Conservation (phyloP, 75 land plant species). For the Selaginella moellendorffii region DNA sequence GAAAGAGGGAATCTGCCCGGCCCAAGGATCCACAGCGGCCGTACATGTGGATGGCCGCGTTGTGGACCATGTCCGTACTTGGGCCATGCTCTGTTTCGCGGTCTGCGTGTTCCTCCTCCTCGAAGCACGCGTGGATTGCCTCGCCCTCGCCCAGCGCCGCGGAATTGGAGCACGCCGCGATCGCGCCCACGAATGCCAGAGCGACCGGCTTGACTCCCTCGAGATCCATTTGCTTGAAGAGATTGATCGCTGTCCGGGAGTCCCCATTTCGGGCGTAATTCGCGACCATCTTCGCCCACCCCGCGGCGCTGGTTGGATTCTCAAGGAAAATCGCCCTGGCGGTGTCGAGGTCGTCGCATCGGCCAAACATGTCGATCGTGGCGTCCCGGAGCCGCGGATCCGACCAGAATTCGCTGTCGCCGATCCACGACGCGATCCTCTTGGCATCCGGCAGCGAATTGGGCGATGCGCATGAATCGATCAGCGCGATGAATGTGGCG, state of each 20-base stretch:
- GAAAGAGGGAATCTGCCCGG: neutral
- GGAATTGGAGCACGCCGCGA: neutral
- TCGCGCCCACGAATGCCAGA: neutral
- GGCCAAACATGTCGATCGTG: neutral
- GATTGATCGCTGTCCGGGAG: neutral
- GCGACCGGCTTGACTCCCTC: neutral
- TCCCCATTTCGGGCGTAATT: neutral
- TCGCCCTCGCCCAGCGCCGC: neutral
- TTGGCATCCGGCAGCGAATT: too few relatives aligned
- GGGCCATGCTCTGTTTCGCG: too few relatives aligned
- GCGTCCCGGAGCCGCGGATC: neutral
- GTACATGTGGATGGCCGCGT: neutral
- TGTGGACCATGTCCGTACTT: too few relatives aligned
- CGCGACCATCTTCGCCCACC: neutral
- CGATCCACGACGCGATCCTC: too few relatives aligned
- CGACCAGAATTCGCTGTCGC: too few relatives aligned
- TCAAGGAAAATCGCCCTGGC: neutral
- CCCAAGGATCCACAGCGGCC: neutral
- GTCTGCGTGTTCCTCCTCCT: neutral
- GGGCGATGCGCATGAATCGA: too few relatives aligned
- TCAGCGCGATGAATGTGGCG: too few relatives aligned
- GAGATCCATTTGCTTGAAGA: neutral
- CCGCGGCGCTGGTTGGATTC: neutral
- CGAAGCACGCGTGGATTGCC: too few relatives aligned
- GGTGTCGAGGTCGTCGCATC: neutral